A percentile compares a stretch with the other conserved stretches of the same genome.
These are phyloP conservation scores for Psilocybe cubensis DNA, from an alignment of 768 basidiomycete species.

Conservation along the genomic window DNA sequence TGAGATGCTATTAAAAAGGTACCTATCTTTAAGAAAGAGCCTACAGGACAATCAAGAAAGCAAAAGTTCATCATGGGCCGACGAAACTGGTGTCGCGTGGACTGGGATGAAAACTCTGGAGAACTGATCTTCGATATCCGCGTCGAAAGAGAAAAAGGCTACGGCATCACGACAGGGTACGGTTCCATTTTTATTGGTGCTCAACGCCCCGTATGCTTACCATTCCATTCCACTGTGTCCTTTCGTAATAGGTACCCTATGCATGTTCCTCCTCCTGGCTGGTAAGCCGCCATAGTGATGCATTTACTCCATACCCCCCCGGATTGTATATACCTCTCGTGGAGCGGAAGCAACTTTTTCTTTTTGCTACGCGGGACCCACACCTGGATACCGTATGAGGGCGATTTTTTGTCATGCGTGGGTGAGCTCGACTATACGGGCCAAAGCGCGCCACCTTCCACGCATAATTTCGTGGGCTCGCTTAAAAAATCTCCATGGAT, in stretches of 20 bases:
- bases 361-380: too few relatives aligned
- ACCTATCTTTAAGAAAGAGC: conserved; percentile 76
- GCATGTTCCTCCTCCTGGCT: conserved; percentile 44
- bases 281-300: conserved; percentile 13
- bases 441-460: too few relatives aligned
- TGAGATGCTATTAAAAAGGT: conserved; percentile 42
- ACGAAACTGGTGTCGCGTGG: conserved; percentile 85
- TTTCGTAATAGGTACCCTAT: conserved; percentile 42
- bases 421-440: too few relatives aligned
- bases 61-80: conserved; percentile 84
- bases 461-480: too few relatives aligned
- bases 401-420: too few relatives aligned
- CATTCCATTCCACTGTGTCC: neutral
- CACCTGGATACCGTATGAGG: too few relatives aligned
- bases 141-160: conserved; percentile 84
- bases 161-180: conserved; percentile 81
- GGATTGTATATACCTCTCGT: neutral
- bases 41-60: conserved; percentile 77
- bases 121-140: conserved; percentile 83
- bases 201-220: neutral
- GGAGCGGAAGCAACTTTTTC: too few relatives aligned
- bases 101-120: conserved; percentile 58
- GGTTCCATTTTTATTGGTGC: conserved; percentile 25
- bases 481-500: too few relatives aligned
- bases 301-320: neutral